A percentile compares a stretch with the other conserved stretches of the same genome.
phyloP scores from a whole-genome alignment of 2,329 filamentous ascomycete genomes.

The Rhytidhysteron rufulum region DNA sequence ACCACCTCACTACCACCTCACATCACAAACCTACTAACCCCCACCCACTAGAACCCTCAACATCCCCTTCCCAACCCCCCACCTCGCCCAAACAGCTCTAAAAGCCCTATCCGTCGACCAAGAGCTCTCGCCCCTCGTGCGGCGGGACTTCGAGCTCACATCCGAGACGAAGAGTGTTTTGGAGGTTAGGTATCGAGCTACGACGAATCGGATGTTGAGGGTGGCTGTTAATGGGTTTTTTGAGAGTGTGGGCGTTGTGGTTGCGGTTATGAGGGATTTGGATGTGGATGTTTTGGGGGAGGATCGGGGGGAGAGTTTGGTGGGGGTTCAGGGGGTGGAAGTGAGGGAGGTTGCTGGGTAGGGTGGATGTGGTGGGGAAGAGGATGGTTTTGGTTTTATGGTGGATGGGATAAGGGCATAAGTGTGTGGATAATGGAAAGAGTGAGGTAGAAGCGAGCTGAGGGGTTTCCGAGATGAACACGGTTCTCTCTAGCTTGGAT shows the following conservation, averaged over 20 bases:
- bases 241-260: slow-evolving; percentile 77
- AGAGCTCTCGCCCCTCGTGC: slow-evolving; percentile 82
- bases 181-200: slow-evolving; percentile 74
- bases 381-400: too few relatives aligned
- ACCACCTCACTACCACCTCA: not conserved
- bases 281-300: slow-evolving; percentile 74
- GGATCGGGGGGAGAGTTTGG: slow-evolving; percentile 37
- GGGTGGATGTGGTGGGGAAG: too few relatives aligned
- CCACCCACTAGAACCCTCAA: slow-evolving; percentile 64
- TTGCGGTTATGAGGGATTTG: slow-evolving; percentile 86
- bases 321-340: slow-evolving; percentile 72
- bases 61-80: slow-evolving; percentile 75
- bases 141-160: slow-evolving; percentile 62
- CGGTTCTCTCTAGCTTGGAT: too few relatives aligned
- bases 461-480: too few relatives aligned
- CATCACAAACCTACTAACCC: slow-evolving; percentile 3
- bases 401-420: too few relatives aligned
- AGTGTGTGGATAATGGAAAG: too few relatives aligned
- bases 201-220: slow-evolving; percentile 92
- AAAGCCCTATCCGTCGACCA: slow-evolving; percentile 77
- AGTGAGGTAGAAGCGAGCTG: too few relatives aligned
- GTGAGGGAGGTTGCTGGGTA: slow-evolving; percentile 61
- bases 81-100: slow-evolving; percentile 73
- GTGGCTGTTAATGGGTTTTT: slow-evolving; percentile 97
- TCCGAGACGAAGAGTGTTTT: slow-evolving; percentile 53